Percentiles rank a stretch among this genome's conserved stretches.
Evolutionary conservation across 345 rosid species (phyloP).

Genomic region (Salix caprea): DNA sequence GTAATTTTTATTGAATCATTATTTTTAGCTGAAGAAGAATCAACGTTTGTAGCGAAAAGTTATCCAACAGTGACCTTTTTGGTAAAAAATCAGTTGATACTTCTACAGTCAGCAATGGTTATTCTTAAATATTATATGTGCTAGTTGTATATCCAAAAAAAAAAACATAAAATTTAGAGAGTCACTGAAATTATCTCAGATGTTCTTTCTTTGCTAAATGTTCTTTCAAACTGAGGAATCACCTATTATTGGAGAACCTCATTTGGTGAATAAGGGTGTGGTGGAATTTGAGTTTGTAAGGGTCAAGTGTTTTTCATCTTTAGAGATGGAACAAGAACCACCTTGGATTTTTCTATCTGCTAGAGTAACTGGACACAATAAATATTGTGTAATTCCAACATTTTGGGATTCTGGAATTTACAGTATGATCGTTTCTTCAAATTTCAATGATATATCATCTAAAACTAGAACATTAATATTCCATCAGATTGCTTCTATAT

Average conservation of each 20-base stretch:
- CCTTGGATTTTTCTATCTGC: not conserved
- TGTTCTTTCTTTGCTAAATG: not conserved
- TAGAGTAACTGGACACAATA: not conserved
- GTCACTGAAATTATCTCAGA: not conserved
- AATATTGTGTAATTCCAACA: not conserved
- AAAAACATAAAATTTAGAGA: not conserved
- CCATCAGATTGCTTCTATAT: not conserved
- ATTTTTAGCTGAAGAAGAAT: not conserved
- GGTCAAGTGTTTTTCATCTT: not conserved
- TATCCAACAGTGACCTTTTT: not conserved
- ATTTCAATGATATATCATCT: not conserved
- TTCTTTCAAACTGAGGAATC: not conserved
- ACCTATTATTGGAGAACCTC: not conserved
- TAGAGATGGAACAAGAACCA: not conserved
- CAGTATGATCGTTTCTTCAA: not conserved
- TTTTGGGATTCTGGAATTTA: not conserved
- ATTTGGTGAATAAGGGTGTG: not conserved
- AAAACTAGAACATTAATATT: not conserved
- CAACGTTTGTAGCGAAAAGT: not conserved
- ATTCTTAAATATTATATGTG: not conserved
- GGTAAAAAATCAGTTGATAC: not conserved
- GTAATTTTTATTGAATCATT: not conserved
- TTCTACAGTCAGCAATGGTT: not conserved
- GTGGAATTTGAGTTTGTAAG: not conserved
- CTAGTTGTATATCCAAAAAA: not conserved